phyloP scores from a whole-genome alignment of 805 yeast genomes.

The Pichia membranifaciens region DNA sequence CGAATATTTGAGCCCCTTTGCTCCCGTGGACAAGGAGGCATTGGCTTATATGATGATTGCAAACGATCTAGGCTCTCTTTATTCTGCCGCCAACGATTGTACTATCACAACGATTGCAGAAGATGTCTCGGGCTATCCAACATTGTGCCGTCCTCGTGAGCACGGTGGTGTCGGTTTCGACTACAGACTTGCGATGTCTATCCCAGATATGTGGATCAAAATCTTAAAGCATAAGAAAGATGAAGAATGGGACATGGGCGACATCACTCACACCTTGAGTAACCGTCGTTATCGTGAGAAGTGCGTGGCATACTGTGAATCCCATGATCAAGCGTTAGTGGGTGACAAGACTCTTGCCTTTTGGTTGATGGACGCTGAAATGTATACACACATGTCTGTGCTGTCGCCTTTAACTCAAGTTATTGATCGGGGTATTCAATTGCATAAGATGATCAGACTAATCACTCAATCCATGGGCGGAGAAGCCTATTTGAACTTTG shows the following conservation, averaged over 20 bases:
- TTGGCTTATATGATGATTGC: conserved; percentile 84
- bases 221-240: conserved; percentile 75
- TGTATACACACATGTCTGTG: conserved; percentile 92
- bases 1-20: conserved; percentile 75
- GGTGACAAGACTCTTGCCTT: conserved; percentile 96
- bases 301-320: conserved; percentile 88
- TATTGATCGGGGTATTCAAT: conserved; percentile 82
- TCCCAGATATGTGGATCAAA: conserved; percentile 99
- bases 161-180: conserved; percentile 92
- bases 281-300: conserved; percentile 85
- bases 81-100: conserved; percentile 31
- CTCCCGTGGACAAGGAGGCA: conserved; percentile 82
- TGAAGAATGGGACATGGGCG: conserved; percentile 87
- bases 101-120: conserved; percentile 76
- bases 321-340: conserved; percentile 95
- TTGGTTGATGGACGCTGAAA: conserved; percentile 98
- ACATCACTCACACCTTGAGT: conserved; percentile 73
- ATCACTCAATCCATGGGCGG: conserved; percentile 91
- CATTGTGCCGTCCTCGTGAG: conserved; percentile 68
- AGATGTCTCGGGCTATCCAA: conserved; percentile 97
- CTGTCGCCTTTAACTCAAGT: conserved; percentile 67
- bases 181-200: conserved; percentile 91
- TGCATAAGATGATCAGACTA: conserved; percentile 87
- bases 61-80: conserved; percentile 63
- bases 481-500: conserved; percentile 92